These are phyloP conservation scores for Phytopythium mirpurense DNA, from an alignment of 352 stramenopile species.

Conservation along the genomic window DNA sequence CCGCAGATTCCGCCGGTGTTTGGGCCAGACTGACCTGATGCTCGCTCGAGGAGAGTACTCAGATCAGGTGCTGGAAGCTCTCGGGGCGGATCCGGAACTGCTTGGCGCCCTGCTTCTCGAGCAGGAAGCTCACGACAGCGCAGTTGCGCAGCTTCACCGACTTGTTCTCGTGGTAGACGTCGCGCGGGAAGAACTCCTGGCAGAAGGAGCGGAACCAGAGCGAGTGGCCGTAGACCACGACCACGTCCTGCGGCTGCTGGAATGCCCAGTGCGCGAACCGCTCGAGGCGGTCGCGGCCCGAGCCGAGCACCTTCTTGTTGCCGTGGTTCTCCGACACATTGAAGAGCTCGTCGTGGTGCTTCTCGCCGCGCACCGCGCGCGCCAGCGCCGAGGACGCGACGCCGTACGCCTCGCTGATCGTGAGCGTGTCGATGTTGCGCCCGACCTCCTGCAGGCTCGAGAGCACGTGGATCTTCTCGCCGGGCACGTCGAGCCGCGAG, in stretches of 20 bases:
- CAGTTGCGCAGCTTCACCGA: constrained; percentile 73
- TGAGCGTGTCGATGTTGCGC: constrained; percentile 80
- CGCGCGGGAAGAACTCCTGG: constrained; percentile 60
- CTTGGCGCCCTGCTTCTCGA: constrained; percentile 36
- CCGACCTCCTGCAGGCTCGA: constrained; percentile 83
- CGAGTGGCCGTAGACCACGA: constrained; percentile 84
- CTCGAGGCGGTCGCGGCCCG: constrained; percentile 45
- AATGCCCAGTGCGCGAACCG: constrained; percentile 71
- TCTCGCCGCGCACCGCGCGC: constrained; percentile 24
- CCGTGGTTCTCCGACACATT: constrained; percentile 72
- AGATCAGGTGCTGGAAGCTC: constrained; percentile 41
- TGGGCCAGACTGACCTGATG: too few relatives aligned
- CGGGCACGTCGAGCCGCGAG: constrained; percentile 35
- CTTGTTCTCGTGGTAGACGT: constrained; percentile 38
- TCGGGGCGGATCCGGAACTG: constrained; percentile 37
- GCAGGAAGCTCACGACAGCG: constrained; percentile 62
- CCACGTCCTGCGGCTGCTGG: constrained; percentile 40
- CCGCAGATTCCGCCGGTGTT: too few relatives aligned
- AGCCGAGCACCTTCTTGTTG: constrained; percentile 72
- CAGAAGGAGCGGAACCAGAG: constrained; percentile 85
- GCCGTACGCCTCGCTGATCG: constrained; percentile 51
- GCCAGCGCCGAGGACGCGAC: constrained; percentile 29
- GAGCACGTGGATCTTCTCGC: constrained; percentile 75
- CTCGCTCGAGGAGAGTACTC: too few relatives aligned
- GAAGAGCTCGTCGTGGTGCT: constrained; percentile 61